These are phyloP conservation scores for Gossypium thurberi DNA, from an alignment of 345 rosid species.

Conservation along the genomic window DNA sequence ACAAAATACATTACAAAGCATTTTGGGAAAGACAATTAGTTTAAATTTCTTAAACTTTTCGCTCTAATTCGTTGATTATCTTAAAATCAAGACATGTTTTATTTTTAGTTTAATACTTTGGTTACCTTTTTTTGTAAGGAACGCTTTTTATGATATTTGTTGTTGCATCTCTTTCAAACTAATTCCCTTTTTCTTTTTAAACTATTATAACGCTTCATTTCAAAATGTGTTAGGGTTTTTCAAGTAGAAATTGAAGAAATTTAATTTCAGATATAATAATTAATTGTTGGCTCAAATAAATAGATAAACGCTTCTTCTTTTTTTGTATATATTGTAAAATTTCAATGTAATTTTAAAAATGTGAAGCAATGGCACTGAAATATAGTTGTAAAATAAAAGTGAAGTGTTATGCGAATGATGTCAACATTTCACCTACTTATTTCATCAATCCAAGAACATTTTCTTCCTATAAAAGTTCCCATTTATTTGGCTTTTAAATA, in stretches of 20 bases:
- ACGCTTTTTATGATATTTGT: neutral
- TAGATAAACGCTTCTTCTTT: neutral
- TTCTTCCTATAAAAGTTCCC: neutral
- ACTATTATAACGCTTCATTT: neutral
- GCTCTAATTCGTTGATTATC: neutral
- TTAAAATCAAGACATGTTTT: neutral
- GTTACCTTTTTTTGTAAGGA: neutral
- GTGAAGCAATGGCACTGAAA: neutral
- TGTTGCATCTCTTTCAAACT: neutral
- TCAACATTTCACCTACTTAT: conserved; percentile 3
- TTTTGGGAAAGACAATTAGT: neutral
- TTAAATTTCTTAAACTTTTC: neutral
- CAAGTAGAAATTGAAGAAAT: neutral
- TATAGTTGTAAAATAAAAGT: neutral
- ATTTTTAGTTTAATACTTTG: neutral
- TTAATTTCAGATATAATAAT: neutral
- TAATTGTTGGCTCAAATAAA: neutral
- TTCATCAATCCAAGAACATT: neutral
- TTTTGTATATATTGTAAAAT: neutral
- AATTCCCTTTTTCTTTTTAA: neutral
- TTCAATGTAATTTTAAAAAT: neutral
- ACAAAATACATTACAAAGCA: neutral
- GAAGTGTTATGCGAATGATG: neutral
- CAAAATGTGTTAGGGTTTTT: neutral
- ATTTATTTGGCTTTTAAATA: too few relatives aligned